Evolutionary conservation across 225 moss, liverwort and hornwort genomes (phyloP).

Genomic region (Asterella californica): DNA sequence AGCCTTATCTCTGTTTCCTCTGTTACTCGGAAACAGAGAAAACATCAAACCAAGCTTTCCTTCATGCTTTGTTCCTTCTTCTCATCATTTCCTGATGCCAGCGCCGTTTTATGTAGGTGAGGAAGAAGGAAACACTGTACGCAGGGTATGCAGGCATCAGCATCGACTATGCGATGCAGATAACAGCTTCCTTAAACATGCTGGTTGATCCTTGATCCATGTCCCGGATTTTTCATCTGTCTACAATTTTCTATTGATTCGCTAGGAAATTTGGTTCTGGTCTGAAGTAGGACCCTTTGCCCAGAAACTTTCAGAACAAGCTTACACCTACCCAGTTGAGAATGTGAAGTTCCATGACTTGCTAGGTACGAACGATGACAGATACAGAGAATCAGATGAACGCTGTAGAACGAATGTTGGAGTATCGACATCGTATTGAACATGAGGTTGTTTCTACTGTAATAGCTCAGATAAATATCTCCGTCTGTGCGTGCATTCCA

Average conservation of each 20-base stretch:
- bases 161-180: conserved; percentile 54
- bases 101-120: conserved; percentile 24
- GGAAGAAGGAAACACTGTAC: conserved; percentile 36
- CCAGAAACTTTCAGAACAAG: no score
- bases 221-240: neutral
- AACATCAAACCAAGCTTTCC: neutral
- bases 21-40: neutral
- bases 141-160: conserved; percentile 52
- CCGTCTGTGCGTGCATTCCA: no score
- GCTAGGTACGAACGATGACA: conserved; percentile 49
- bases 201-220: conserved; percentile 29
- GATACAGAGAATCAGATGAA: conserved; percentile 55
- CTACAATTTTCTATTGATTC: neutral
- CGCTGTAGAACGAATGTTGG: conserved; percentile 48
- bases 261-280: neutral
- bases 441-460: conserved; percentile 32
- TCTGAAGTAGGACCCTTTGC: neutral
- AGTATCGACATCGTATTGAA: conserved; percentile 38
- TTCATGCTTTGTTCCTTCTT: neutral
- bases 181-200: conserved; percentile 50
- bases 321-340: neutral
- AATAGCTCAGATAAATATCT: neutral
- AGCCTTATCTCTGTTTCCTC: neutral
- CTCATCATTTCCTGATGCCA: neutral
- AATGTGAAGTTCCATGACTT: neutral